A percentile compares a stretch with the other conserved stretches of the same genome.
These are phyloP conservation scores for Clavispora phyllophila DNA, from an alignment of 805 yeast species.

Conservation along the genomic window DNA sequence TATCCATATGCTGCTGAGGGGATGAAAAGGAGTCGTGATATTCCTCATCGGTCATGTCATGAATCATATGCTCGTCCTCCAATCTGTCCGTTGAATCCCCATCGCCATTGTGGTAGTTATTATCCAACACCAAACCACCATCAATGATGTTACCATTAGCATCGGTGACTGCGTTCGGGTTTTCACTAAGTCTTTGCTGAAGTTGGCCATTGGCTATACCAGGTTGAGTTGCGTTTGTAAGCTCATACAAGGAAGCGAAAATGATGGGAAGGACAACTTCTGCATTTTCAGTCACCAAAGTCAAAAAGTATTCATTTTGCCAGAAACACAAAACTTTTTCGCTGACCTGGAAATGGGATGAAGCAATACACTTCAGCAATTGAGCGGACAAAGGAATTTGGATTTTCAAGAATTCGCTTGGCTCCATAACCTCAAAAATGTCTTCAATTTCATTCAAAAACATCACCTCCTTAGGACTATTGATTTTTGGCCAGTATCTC, in stretches of 20 bases:
- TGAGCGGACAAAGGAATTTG: slow-evolving; percentile 93
- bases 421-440: slow-evolving; percentile 93
- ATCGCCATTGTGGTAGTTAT: slow-evolving; percentile 3
- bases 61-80: slow-evolving; percentile 15
- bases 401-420: slow-evolving; percentile 83
- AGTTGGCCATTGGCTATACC: slow-evolving; percentile 37
- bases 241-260: slow-evolving; percentile 83
- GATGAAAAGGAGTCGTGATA: slow-evolving; percentile 38
- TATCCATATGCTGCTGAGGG: slow-evolving; percentile 27
- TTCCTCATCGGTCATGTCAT: slow-evolving; percentile 41
- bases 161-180: slow-evolving; percentile 35
- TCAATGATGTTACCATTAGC: slow-evolving; percentile 41
- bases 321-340: slow-evolving; percentile 92
- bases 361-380: slow-evolving; percentile 85
- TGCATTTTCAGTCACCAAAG: slow-evolving; percentile 85
- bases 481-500: slow-evolving; percentile 94
- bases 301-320: slow-evolving; percentile 91
- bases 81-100: slow-evolving; percentile 17
- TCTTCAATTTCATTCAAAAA: slow-evolving; percentile 94
- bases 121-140: slow-evolving; percentile 27
- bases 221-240: slow-evolving; percentile 52
- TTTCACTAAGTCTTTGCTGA: slow-evolving; percentile 33
- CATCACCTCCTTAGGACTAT: slow-evolving; percentile 93
- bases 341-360: slow-evolving; percentile 95
- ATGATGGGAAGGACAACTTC: slow-evolving; percentile 90